A percentile compares a stretch with the other conserved stretches of the same genome.
phyloP scores from a whole-genome alignment of 768 basidiomycete genomes.

The Hygrocybe coccinea region DNA sequence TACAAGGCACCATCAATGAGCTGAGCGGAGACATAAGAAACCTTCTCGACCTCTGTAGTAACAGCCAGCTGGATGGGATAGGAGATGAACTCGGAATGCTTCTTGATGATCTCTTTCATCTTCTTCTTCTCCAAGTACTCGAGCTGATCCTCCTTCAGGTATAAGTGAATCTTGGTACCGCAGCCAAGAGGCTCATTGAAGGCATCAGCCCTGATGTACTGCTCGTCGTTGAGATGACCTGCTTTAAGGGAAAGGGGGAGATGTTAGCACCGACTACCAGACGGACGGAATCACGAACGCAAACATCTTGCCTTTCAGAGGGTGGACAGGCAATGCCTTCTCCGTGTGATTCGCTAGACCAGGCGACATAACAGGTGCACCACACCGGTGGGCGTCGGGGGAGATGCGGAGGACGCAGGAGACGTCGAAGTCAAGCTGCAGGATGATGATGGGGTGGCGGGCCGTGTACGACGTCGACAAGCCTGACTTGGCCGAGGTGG shows the following conservation, averaged over 20 bases:
- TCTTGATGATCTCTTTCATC: slow-evolving; percentile 99
- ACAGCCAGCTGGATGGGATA: slow-evolving; percentile 99
- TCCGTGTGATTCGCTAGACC: too few relatives aligned
- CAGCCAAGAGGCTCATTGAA: slow-evolving; percentile 87
- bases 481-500: not conserved
- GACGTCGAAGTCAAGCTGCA: not conserved
- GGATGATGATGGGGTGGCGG: too few relatives aligned
- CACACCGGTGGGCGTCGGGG: not conserved
- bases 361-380: not conserved
- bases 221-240: too few relatives aligned
- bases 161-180: slow-evolving; percentile 88
- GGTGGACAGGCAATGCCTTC: too few relatives aligned
- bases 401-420: not conserved
- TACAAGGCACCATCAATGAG: slow-evolving; percentile 29
- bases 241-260: too few relatives aligned
- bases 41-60: slow-evolving; percentile 99
- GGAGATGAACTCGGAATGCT: slow-evolving; percentile 99
- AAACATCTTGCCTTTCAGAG: too few relatives aligned
- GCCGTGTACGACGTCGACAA: not conserved
- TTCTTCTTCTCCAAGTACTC: slow-evolving; percentile 99
- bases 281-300: too few relatives aligned
- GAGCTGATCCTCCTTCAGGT: slow-evolving; percentile 96
- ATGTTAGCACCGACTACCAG: too few relatives aligned
- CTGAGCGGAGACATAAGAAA: slow-evolving; percentile 31
- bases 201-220: too few relatives aligned